Evolutionary conservation across 495 filamentous ascomycete species (phyloP), one percentile per base, ranked within the genome.

Genomic region (Mytilinidion resinicola): DNA sequence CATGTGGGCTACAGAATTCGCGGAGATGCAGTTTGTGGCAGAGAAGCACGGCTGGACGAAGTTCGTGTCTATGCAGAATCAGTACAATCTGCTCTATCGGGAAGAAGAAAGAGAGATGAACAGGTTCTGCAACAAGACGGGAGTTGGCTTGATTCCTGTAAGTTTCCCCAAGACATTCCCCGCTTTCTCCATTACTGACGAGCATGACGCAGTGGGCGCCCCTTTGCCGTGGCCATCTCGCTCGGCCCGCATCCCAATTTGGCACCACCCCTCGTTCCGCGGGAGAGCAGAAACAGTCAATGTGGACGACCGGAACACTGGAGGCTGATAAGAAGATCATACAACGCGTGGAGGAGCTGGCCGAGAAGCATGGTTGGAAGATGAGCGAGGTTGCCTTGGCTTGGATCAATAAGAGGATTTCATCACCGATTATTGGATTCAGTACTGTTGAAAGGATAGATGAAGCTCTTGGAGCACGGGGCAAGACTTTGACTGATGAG

Each of bases 21-120:
- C 68, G 39, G 56, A 60, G 59, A 61, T 70, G 64, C 71, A 73
- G 52, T 59, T 61, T 52, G 53, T 42, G n/a, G 71, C 71, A 10
- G 71, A 74, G 68, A 70, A 76, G 55, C 62, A 70, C 50, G 68
- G 68, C 21, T 74, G 72, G 72, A 73, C 72, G 9, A 72, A 72
- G 60, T 74, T 74, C 60, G 67, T 74, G 19, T 62, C 56, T 20
- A 74, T 74, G 72, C 69, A 72, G 61, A 74, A 74, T 52, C 71
- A 72, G 37, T 73, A 74, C 50, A 71, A 60, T 51, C 55, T 74
- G 51, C 61, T 69, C 11, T 73, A 73, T 49, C 64, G 71, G n/a
- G 71, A 73, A 51, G 71, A 73, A 39, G 71, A 73, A 58, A 51
- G 71, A 1, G 71, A 73, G 57, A 73, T 73, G 72, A 73, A 69